Percentiles rank a stretch among this genome's conserved stretches.
Conservation (phyloP, 2,329 filamentous ascomycete species). For the Colletotrichum endophyticum region DNA sequence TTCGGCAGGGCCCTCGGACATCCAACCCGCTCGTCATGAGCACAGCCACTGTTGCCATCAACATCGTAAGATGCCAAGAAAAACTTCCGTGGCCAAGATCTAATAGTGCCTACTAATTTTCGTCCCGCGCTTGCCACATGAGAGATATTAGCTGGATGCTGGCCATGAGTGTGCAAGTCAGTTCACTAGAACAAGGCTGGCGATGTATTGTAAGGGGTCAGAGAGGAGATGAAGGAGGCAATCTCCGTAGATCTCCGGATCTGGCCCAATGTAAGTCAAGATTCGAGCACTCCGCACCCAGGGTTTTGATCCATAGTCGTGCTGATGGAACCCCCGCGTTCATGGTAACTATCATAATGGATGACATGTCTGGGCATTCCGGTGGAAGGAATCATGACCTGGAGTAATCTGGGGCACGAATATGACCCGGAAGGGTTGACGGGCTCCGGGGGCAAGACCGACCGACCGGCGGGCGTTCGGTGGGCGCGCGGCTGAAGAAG, state of each 20-base stretch:
- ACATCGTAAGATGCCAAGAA: conserved; percentile 19
- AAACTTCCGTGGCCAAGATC: background rate
- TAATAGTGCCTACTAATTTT: background rate
- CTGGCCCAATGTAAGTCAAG: background rate
- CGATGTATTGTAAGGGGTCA: background rate
- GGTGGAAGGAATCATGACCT: background rate
- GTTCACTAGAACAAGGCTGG: background rate
- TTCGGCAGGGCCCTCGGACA: too few relatives aligned
- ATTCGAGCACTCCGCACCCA: background rate
- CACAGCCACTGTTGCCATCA: background rate
- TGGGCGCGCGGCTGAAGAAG: background rate
- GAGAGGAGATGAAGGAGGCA: background rate
- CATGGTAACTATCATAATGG: background rate
- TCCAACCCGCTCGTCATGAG: background rate
- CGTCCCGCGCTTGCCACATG: background rate
- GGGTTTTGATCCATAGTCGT: background rate
- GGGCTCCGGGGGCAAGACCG: background rate
- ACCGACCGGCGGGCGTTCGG: background rate
- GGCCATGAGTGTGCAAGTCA: background rate
- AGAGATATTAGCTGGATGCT: background rate
- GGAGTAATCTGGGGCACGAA: background rate
- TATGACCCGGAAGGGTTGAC: background rate
- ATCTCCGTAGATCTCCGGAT: background rate
- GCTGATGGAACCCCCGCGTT: background rate
- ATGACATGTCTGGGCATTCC: background rate